Evolutionary conservation across 108 stramenopile species (phyloP).

Genomic region (Discostella stelligeroides): DNA sequence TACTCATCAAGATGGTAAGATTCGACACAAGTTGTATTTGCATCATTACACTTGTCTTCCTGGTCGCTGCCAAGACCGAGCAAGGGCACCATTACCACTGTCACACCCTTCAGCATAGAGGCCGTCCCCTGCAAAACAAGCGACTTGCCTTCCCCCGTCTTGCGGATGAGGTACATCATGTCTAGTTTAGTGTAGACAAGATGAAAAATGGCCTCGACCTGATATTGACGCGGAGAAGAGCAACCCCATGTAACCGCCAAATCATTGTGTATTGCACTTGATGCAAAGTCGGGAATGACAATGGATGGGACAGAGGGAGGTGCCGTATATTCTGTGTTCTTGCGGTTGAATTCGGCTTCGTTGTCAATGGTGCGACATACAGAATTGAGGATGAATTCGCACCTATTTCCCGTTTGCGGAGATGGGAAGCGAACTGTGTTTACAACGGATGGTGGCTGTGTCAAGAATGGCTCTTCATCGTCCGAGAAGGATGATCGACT

Average conservation of each 20-base stretch:
- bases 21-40: not conserved
- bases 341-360: no score
- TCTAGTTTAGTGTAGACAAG: not conserved
- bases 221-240: not conserved
- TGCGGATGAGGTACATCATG: slow-evolving; percentile 22
- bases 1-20: not conserved
- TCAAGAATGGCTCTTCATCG: no score
- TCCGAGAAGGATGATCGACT: no score
- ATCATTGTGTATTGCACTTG: not conserved
- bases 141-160: slow-evolving; percentile 25
- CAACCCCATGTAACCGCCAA: not conserved
- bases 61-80: slow-evolving; percentile 14
- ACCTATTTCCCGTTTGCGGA: no score
- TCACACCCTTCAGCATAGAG: slow-evolving; percentile 11
- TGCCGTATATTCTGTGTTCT: not conserved
- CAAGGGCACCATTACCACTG: slow-evolving; percentile 6
- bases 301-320: not conserved
- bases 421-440: no score
- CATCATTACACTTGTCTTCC: not conserved
- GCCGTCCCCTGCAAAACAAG: slow-evolving; percentile 12
- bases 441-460: no score
- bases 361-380: no score
- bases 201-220: not conserved
- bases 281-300: not conserved
- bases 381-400: no score